These are phyloP conservation scores for Mycena citricolor DNA, from an alignment of 1,284 basidiomycete species.

Conservation along the genomic window DNA sequence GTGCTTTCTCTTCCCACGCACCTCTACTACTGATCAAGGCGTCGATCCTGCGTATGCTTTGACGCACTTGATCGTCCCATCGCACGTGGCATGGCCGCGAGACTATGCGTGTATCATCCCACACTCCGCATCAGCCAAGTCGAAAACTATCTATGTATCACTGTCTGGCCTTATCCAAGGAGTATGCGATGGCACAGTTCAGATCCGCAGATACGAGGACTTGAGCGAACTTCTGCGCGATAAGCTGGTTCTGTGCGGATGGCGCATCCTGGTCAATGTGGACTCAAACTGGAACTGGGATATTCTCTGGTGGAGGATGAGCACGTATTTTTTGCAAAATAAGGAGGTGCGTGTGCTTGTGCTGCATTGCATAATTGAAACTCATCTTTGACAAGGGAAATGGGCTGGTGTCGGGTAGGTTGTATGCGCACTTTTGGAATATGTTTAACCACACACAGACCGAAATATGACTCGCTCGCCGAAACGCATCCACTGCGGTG, in stretches of 20 bases:
- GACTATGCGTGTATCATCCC: conserved; percentile 24
- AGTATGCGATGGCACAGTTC: conserved; percentile 32
- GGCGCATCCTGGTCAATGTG: conserved; percentile 28
- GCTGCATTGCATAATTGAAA: neutral
- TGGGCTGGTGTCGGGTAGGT: no score
- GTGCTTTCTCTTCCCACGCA: no score
- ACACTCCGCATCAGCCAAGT: conserved; percentile 15
- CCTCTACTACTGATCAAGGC: neutral
- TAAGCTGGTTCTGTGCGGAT: conserved; percentile 32
- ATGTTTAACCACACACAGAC: no score
- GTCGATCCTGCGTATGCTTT: conserved; percentile 27
- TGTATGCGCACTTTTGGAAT: no score
- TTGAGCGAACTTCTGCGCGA: conserved; percentile 31
- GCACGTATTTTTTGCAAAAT: conserved; percentile 12
- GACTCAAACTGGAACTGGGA: conserved; percentile 28
- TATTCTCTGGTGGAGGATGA: conserved; percentile 19
- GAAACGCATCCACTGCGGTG: conserved; percentile 15
- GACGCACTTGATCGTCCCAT: conserved; percentile 33
- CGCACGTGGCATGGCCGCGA: conserved; percentile 32
- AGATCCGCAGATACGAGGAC: conserved; percentile 34
- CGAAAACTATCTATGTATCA: conserved; percentile 25
- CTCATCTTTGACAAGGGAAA: no score
- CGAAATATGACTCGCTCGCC: no score
- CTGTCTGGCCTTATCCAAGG: conserved; percentile 27
- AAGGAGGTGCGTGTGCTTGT: neutral